Percentiles rank a stretch among this genome's conserved stretches.
These are phyloP conservation scores for Cystobasidiaceae sp. DNA, from an alignment of 1,284 basidiomycete species.

Conservation along the genomic window DNA sequence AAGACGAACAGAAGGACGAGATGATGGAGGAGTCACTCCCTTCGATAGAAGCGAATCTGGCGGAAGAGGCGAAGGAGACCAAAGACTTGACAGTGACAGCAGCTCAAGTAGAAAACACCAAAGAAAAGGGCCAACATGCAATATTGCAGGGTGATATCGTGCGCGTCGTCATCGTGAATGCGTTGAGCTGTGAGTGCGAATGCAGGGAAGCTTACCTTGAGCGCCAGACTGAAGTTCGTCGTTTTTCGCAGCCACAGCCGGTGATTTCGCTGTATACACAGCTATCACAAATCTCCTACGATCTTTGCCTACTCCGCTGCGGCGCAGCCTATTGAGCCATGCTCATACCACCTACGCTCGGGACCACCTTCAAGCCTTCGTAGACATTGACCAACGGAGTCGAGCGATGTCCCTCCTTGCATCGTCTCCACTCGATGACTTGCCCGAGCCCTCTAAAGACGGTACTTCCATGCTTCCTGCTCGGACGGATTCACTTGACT, in stretches of 20 bases:
- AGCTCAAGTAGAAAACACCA: conserved; percentile 13
- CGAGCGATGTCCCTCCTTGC: conserved; percentile 33
- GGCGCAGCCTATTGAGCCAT: conserved; percentile 35
- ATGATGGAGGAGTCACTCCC: conserved; percentile 29
- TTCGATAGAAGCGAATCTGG: conserved; percentile 14
- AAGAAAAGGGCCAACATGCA: conserved; percentile 39
- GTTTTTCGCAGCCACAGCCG: conserved; percentile 27
- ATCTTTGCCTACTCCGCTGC: conserved; percentile 36
- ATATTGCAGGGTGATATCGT: conserved; percentile 42
- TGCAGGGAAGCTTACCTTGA: no score
- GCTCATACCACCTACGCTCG: conserved; percentile 33
- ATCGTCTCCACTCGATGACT: conserved; percentile 34
- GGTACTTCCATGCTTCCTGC: conserved; percentile 13
- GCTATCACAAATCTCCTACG: conserved; percentile 34
- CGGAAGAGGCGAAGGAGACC: conserved; percentile 25
- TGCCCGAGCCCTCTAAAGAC: conserved; percentile 31
- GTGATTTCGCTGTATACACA: conserved; percentile 32
- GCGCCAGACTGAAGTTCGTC: no score
- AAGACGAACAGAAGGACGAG: conserved; percentile 22
- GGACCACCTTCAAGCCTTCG: background rate
- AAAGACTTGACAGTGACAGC: conserved; percentile 20
- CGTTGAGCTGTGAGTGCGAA: conserved; percentile 26
- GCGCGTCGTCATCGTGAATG: conserved; percentile 40
- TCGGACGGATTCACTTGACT: conserved; percentile 32
- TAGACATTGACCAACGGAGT: conserved; percentile 11